Base-by-base conservation (phyloP, 352 stramenopile genomes). In the Pythium brassicae region DNA sequence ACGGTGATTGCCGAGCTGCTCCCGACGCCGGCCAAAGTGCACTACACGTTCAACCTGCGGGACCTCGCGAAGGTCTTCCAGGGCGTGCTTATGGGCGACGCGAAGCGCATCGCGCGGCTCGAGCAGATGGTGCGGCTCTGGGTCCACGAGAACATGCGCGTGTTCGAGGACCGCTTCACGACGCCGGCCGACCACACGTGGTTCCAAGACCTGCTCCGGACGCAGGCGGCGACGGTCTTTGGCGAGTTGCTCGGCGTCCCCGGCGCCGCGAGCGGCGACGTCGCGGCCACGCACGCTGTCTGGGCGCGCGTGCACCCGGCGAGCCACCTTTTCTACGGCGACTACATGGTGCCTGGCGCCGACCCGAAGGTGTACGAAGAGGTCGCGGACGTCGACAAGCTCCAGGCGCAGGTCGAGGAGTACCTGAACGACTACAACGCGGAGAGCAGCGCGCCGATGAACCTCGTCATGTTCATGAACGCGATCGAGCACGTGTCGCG, bases 321-420 rank as follows among this genome's bases (percentile, higher is more conserved):
- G 0, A 63, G 63, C 40, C 54, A 69, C 73, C 52, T 97, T 3
- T 82, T 98, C 50, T 98, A 91, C 54, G 91, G 86, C 10, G 94
- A 98, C 65, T 98, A 97, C 59, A 89, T 97, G 80, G 74, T 96
- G 0, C 88, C 89, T 17, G 92, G 91, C 5, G 89, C 87, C 4
- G 89, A 97, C 22, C 89, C 91, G 4, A 94, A 89, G 42, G 62
- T 94, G 5, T 98, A 98, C 59, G 92, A 97, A 54, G 89, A 98
- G 52, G 88, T 97, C 15, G 61, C 78, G 3, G 89, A 97, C 56
- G 72, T 96, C 20, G 81, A 93, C 3, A 92, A 89, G 53, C 66
- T 94, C 1, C 78, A 90, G 59, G 52, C 69, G 0, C 75, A 91
- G 59, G 73, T 96, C 9, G 81, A 95, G 49, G 86, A 96, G 53